phyloP scores from a whole-genome alignment of 352 stramenopile species.

The Phytophthora brassicae region DNA sequence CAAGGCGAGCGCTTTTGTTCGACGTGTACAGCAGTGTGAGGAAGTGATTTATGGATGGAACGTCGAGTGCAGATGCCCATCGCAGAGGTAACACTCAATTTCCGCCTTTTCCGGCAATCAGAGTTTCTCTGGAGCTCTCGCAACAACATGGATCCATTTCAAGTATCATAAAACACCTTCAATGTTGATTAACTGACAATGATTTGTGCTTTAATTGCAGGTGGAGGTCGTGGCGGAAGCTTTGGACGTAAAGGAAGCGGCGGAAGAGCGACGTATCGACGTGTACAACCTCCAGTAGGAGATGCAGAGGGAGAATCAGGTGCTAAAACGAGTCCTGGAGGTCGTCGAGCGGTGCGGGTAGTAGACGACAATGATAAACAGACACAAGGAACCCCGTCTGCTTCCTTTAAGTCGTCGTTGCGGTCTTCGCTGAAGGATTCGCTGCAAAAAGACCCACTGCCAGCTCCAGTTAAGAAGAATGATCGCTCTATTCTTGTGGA shows the following conservation, averaged over 20 bases:
- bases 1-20: neutral
- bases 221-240: slow-evolving; percentile 31
- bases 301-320: slow-evolving; percentile 1
- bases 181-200: neutral
- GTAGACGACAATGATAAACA: slow-evolving; percentile 20
- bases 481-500: slow-evolving; percentile 25
- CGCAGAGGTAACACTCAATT: slow-evolving; percentile 24
- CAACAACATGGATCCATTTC: slow-evolving; percentile 7
- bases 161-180: neutral
- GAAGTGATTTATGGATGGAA: slow-evolving; percentile 39
- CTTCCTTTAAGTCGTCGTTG: slow-evolving; percentile 57
- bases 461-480: slow-evolving; percentile 16
- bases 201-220: slow-evolving; percentile 15
- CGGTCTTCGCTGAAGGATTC: slow-evolving; percentile 54
- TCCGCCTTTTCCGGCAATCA: neutral
- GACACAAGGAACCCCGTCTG: slow-evolving; percentile 1
- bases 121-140: neutral
- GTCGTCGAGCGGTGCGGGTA: slow-evolving; percentile 24
- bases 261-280: slow-evolving; percentile 41
- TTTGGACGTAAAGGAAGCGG: slow-evolving; percentile 26
- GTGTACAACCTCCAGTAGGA: slow-evolving; percentile 31
- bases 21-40: neutral
- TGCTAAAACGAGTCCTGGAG: neutral
- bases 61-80: slow-evolving; percentile 18
- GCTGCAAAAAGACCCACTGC: slow-evolving; percentile 14